Conservation (phyloP, 352 stramenopile species). For the Phytophthora chlamydospora region DNA sequence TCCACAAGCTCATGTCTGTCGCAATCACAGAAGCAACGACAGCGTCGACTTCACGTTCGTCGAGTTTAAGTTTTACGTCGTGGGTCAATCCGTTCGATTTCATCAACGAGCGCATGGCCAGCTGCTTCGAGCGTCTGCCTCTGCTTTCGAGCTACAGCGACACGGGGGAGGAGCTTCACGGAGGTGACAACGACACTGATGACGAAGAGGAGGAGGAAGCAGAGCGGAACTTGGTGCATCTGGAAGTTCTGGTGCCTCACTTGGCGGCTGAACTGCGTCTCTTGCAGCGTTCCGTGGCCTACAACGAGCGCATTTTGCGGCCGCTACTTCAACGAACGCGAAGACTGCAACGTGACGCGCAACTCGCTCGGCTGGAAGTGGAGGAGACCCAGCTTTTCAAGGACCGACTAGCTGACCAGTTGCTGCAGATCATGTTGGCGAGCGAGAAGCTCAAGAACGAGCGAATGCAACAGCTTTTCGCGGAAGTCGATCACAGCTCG, state of each 20-base stretch:
- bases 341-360: conserved; percentile 45
- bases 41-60: conserved; percentile 32
- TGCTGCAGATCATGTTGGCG: conserved; percentile 72
- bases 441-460: conserved; percentile 75
- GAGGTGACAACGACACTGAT: conserved; percentile 37
- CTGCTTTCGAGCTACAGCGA: conserved; percentile 33
- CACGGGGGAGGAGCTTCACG: conserved; percentile 26
- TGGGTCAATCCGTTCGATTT: conserved; percentile 63
- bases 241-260: conserved; percentile 71
- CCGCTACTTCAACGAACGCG: conserved; percentile 42
- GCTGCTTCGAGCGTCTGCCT: conserved; percentile 65
- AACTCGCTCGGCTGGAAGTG: conserved; percentile 70
- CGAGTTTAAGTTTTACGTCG: conserved; percentile 22
- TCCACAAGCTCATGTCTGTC: conserved; percentile 45
- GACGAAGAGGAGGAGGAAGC: conserved; percentile 59
- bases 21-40: conserved; percentile 61
- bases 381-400: conserved; percentile 82
- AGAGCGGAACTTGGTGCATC: conserved; percentile 53
- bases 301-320: conserved; percentile 49
- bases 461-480: conserved; percentile 80
- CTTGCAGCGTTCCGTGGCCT: conserved; percentile 54
- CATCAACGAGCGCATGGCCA: conserved; percentile 62
- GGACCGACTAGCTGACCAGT: conserved; percentile 73
- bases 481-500: conserved; percentile 49
- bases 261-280: conserved; percentile 53